Conservation (phyloP, 768 basidiomycete genomes). For the Pisolithus sp. region DNA sequence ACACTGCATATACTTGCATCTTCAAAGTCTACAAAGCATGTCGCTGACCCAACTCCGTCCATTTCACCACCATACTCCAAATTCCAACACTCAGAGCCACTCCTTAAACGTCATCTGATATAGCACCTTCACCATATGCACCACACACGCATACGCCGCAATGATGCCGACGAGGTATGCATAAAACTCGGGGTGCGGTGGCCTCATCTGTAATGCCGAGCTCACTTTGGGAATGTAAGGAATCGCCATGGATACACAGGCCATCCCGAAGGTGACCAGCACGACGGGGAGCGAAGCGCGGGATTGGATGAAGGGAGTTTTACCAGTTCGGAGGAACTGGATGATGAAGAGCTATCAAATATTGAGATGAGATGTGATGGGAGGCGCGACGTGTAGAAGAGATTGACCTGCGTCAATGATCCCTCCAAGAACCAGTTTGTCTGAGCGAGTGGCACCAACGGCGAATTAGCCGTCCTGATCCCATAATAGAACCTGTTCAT, state of each 20-base stretch:
- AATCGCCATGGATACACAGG: conserved; percentile 27
- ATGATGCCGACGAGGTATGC: conserved; percentile 19
- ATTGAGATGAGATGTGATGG: neutral
- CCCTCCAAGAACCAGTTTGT: conserved; percentile 33
- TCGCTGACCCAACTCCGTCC: too few species aligned
- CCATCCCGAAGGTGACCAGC: conserved; percentile 25
- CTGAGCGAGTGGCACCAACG: conserved; percentile 27
- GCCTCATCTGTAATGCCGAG: conserved; percentile 20
- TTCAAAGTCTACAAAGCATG: too few species aligned
- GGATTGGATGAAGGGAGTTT: conserved; percentile 27
- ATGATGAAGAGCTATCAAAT: conserved; percentile 25
- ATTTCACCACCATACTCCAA: too few species aligned
- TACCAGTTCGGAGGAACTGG: conserved; percentile 26
- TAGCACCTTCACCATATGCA: conserved; percentile 23
- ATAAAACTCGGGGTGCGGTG: conserved; percentile 25
- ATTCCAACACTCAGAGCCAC: conserved; percentile 17
- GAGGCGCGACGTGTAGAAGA: neutral
- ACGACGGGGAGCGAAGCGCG: conserved; percentile 24
- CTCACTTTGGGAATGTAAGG: conserved; percentile 28
- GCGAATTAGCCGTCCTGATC: conserved; percentile 22
- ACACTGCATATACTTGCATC: too few species aligned
- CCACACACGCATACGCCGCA: conserved; percentile 16
- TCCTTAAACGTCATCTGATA: conserved; percentile 25
- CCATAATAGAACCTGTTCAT: conserved; percentile 24
- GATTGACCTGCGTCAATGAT: conserved; percentile 29